Percentiles rank a stretch among this genome's conserved stretches.
phyloP scores from a whole-genome alignment of 2,329 filamentous ascomycete species.

The Verticillium klebahnii region DNA sequence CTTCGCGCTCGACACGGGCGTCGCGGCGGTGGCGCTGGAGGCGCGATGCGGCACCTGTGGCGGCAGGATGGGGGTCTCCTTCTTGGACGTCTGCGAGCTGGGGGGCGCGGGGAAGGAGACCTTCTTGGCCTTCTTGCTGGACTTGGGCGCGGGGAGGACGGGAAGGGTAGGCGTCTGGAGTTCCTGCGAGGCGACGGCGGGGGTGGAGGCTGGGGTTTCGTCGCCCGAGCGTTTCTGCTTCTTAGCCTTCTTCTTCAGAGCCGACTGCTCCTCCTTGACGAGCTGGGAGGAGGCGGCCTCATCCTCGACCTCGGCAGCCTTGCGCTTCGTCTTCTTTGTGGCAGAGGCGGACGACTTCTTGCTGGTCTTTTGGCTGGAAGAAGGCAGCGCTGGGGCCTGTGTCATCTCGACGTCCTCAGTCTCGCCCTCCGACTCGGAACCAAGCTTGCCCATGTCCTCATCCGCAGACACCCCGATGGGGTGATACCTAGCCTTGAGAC shows the following conservation, averaged over 20 bases:
- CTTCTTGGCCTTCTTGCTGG: constrained; percentile 24
- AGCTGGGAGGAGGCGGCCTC: constrained; percentile 28
- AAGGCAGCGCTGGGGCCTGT: constrained; percentile 25
- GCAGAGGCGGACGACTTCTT: constrained; percentile 27
- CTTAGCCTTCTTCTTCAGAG: constrained; percentile 34
- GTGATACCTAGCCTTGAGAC: constrained; percentile 61
- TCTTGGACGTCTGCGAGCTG: constrained; percentile 14
- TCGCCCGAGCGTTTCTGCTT: constrained; percentile 27
- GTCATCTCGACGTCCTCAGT: constrained; percentile 42
- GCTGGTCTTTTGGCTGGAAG: constrained; percentile 27
- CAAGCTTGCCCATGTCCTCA: constrained; percentile 30
- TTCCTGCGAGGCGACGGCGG: constrained; percentile 12
- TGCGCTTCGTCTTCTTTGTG: constrained; percentile 25
- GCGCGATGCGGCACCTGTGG: constrained; percentile 3
- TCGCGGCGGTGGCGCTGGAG: constrained; percentile 3
- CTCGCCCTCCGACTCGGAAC: constrained; percentile 30
- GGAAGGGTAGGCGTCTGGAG: constrained; percentile 17
- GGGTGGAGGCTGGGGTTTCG: constrained; percentile 11
- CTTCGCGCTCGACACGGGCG: constrained; percentile 6
- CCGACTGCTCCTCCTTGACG: constrained; percentile 25
- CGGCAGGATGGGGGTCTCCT: constrained; percentile 19
- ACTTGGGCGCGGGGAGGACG: constrained; percentile 16
- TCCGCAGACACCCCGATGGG: constrained; percentile 53
- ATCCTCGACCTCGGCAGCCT: constrained; percentile 28
- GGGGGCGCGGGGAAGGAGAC: constrained; percentile 10